Base-by-base conservation (phyloP, 331 rosid genomes). In the Malus hybrid region DNA sequence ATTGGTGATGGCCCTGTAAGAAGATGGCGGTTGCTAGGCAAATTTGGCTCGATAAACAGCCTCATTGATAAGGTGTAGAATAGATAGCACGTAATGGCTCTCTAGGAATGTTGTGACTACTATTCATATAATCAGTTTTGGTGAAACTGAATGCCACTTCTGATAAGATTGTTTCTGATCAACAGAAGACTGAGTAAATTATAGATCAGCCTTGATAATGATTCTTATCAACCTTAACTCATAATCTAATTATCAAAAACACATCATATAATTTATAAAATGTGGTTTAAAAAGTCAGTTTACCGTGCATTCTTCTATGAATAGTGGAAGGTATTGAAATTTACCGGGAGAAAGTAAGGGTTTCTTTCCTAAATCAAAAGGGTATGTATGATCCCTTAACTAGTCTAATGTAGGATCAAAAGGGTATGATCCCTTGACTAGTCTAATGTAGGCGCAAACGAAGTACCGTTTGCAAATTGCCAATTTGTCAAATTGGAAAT, bases 1-100 rank as follows among this genome's bases (percentile, higher is more conserved):
- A 88, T 78, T 91, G 97, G 96, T 89, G 88, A 89, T 27, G 27
- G 69, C 61, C 42, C 19, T 19, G 36, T 32, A 68, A 76, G 61
- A 77, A 65, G 73, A 57, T 57, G 62, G 62, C 12, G 5, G 12
- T 14, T 48, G 55, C 19, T 48, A 15, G 19, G 55, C 55, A 48
- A 48, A 15, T 59, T 63, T 63, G 78, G 46, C 54, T 10, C 33
- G 60, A 48, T 36, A 3, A 44, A 28, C 15, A 34, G 7, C 12
- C 20, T 54, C 24, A n/a, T 57, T 0, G 63, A 20, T n/a, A 20
- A 61, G n/a, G n/a, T 70, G 42, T 64, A 27, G 66, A 31, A 64
- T 63, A 15, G 7, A 27, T 27, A 7, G 44, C 22, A 64, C 4
- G 42, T 5, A 33, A 12, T 14, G 19, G 55, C 19, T 48, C 1